Percentiles rank a stretch among this genome's conserved stretches.
These are phyloP conservation scores for Exophiala sp. DNA, from an alignment of 2,329 filamentous ascomycete genomes.

Conservation along the genomic window DNA sequence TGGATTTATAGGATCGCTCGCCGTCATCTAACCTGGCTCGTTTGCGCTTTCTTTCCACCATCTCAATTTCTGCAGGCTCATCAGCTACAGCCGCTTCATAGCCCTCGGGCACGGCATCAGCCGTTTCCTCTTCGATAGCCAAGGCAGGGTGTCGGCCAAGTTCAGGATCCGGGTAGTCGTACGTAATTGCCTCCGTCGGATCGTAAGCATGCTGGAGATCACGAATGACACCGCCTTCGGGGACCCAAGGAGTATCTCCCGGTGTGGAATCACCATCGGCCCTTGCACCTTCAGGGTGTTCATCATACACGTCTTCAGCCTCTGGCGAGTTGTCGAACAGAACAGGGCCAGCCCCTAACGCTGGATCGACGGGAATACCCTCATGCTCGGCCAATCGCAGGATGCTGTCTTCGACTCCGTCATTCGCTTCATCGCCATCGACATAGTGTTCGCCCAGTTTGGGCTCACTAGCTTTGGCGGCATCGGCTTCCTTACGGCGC, in stretches of 20 bases:
- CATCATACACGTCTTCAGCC: slow-evolving; percentile 26
- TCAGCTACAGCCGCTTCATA: slow-evolving; percentile 15
- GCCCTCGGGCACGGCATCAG: slow-evolving; percentile 6
- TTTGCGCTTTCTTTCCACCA: slow-evolving; percentile 30
- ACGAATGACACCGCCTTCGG: slow-evolving; percentile 30
- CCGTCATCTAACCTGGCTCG: slow-evolving; percentile 27
- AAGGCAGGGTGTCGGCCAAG: slow-evolving; percentile 5
- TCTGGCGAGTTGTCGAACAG: slow-evolving; percentile 8
- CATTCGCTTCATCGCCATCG: slow-evolving; percentile 35
- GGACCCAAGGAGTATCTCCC: slow-evolving; percentile 20
- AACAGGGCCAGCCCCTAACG: slow-evolving; percentile 26
- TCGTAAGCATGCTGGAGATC: slow-evolving; percentile 33
- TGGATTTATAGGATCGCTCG: slow-evolving; percentile 19
- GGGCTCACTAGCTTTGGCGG: slow-evolving; percentile 47
- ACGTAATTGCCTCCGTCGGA: slow-evolving; percentile 34
- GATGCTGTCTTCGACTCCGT: slow-evolving; percentile 17
- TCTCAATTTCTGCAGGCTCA: slow-evolving; percentile 22
- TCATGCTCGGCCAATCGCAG: slow-evolving; percentile 27
- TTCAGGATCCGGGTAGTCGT: slow-evolving; percentile 33
- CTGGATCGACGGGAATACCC: slow-evolving; percentile 44
- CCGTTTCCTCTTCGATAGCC: slow-evolving; percentile 16
- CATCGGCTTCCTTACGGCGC: slow-evolving; percentile 53
- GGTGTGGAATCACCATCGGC: slow-evolving; percentile 6
- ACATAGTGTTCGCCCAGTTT: slow-evolving; percentile 44
- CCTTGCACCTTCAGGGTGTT: slow-evolving; percentile 25